phyloP scores from a whole-genome alignment of 2,329 filamentous ascomycete genomes.

The Diplodia sapinea region DNA sequence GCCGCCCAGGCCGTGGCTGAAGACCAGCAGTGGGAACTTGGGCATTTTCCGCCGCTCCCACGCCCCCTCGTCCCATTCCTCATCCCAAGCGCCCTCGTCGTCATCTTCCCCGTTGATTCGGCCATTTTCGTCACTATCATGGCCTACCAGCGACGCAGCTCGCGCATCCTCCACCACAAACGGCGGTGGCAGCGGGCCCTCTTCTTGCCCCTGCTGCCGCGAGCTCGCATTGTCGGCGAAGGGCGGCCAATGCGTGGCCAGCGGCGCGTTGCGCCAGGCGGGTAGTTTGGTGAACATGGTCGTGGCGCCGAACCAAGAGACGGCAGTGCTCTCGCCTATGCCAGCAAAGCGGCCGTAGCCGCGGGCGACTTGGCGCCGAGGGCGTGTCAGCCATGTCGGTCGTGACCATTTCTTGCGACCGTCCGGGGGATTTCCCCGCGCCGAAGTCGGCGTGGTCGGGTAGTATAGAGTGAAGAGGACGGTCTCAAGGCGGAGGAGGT shows the following conservation, averaged over 20 bases:
- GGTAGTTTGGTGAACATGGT: conserved; percentile 70
- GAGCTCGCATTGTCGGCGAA: conserved; percentile 43
- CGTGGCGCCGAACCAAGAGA: conserved; percentile 62
- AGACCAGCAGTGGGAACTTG: conserved; percentile 67
- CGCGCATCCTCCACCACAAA: conserved; percentile 49
- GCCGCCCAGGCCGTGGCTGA: conserved; percentile 70
- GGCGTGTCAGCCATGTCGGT: conserved; percentile 67
- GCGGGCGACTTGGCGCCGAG: conserved; percentile 61
- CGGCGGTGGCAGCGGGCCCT: conserved; percentile 42
- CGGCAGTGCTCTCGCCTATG: conserved; percentile 53
- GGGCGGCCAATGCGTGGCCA: conserved; percentile 63
- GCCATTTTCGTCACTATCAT: conserved; percentile 40
- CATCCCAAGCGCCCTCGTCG: conserved; percentile 36
- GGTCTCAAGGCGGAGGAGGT: conserved; percentile 61
- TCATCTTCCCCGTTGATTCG: conserved; percentile 30
- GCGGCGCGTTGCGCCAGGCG: conserved; percentile 65
- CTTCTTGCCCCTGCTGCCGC: conserved; percentile 37
- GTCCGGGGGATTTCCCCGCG: conserved; percentile 46
- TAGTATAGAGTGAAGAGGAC: conserved; percentile 71
- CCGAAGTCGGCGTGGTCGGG: conserved; percentile 58
- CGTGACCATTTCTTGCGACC: conserved; percentile 56
- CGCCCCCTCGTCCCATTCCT: conserved; percentile 36
- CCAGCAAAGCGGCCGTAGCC: conserved; percentile 68
- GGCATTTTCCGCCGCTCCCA: conserved; percentile 42
- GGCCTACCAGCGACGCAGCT: conserved; percentile 25